Evolutionary conservation across 345 rosid species (phyloP).

Genomic region (Corchorus capsularis): DNA sequence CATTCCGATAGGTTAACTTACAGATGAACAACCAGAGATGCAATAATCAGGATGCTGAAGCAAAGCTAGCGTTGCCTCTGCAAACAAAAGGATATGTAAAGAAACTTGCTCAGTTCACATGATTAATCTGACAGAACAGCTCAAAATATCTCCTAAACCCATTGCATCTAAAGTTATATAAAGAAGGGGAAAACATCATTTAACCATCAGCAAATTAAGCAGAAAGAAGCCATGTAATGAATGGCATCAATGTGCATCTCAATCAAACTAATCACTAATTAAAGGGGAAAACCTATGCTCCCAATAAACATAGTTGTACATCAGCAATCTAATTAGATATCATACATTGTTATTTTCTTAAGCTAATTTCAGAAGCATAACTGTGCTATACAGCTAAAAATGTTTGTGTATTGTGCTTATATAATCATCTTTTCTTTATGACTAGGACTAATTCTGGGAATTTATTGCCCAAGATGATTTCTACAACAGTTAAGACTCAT

Average conservation of each 20-base stretch:
- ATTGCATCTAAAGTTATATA: neutral
- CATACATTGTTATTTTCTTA: neutral
- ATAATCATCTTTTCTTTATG: neutral
- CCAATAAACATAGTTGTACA: neutral
- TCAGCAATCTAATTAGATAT: neutral
- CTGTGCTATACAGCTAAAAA: neutral
- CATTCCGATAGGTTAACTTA: conserved; percentile 38
- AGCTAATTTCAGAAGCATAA: neutral
- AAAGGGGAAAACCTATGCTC: conserved; percentile 10
- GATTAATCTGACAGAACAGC: neutral
- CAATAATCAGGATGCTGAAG: conserved; percentile 95
- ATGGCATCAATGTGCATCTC: neutral
- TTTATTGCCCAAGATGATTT: neutral
- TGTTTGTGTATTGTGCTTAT: neutral
- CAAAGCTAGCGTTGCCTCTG: conserved; percentile 88
- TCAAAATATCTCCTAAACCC: neutral
- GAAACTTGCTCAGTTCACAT: neutral
- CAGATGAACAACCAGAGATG: conserved; percentile 91
- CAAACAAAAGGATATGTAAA: conserved; percentile 23
- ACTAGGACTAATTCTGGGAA: neutral
- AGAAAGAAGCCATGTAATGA: neutral
- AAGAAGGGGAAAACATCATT: neutral
- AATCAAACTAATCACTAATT: neutral
- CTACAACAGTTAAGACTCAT: neutral
- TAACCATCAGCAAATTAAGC: neutral